These are phyloP conservation scores for Eutrema salsugineum DNA, from an alignment of 441 rosid species.

Conservation along the genomic window DNA sequence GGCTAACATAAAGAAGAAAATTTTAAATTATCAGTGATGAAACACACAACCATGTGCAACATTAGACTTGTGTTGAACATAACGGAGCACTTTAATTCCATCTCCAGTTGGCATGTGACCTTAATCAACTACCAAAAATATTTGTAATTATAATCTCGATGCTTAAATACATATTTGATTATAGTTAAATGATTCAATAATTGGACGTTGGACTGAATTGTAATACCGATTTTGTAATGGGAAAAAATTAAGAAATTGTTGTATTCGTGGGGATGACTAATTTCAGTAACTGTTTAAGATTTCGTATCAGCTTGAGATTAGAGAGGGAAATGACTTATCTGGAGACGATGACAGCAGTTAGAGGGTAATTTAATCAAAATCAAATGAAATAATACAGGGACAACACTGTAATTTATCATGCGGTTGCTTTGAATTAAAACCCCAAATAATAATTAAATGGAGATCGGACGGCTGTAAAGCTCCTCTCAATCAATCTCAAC, in stretches of 20 bases:
- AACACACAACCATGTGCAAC: constrained; percentile 25
- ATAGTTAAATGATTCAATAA: not conserved
- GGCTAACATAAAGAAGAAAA: not conserved
- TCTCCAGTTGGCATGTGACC: constrained; percentile 27
- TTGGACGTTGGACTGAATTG: not conserved
- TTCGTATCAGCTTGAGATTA: constrained; percentile 19
- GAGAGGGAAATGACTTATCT: constrained; percentile 22
- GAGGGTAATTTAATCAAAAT: constrained; percentile 23
- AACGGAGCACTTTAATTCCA: constrained; percentile 28
- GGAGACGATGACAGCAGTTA: constrained; percentile 23
- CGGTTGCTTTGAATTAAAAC: constrained; percentile 20
- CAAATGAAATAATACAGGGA: constrained; percentile 20
- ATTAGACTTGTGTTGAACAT: constrained; percentile 29
- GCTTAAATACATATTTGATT: not conserved
- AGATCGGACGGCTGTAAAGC: constrained; percentile 25
- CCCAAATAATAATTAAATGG: not conserved
- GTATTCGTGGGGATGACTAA: constrained; percentile 26
- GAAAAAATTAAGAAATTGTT: not conserved
- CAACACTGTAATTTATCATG: constrained; percentile 26
- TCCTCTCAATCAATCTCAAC: constrained; percentile 11
- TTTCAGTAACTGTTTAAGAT: constrained; percentile 22
- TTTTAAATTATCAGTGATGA: not conserved
- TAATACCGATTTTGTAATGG: not conserved
- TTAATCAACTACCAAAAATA: not conserved
- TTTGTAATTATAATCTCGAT: not conserved